These are phyloP conservation scores for Purpureocillium lavendulum DNA, from an alignment of 2,329 filamentous ascomycete genomes.

Conservation along the genomic window DNA sequence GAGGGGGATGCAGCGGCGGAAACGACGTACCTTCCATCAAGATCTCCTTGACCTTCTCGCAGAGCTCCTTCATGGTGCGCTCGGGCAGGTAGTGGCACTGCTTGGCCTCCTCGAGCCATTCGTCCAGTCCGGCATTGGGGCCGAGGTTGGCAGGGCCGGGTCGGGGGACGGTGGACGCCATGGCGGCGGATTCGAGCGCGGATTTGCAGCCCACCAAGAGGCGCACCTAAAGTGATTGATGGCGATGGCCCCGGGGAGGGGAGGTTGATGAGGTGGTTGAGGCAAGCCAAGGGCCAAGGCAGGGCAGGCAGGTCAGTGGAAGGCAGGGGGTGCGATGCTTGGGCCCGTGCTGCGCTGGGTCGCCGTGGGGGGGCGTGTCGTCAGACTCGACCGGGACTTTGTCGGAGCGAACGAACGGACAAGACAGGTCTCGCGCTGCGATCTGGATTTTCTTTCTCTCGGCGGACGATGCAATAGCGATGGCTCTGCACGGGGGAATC, in stretches of 20 bases:
- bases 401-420: too few relatives aligned
- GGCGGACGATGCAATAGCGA: too few relatives aligned
- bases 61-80: constrained; percentile 95
- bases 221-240: constrained; percentile 10
- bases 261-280: not conserved
- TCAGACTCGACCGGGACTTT: too few relatives aligned
- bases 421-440: too few relatives aligned
- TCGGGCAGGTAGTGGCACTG: constrained; percentile 96
- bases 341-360: not conserved
- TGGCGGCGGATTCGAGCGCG: constrained; percentile 12
- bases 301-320: too few relatives aligned
- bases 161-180: constrained; percentile 59
- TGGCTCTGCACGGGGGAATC: too few relatives aligned
- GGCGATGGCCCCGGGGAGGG: constrained; percentile 7
- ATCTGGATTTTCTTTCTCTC: too few relatives aligned
- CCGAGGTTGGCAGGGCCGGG: constrained; percentile 83
- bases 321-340: not conserved
- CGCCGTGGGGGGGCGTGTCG: too few relatives aligned
- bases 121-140: constrained; percentile 78
- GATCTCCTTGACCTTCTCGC: constrained; percentile 97
- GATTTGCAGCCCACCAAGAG: constrained; percentile 9
- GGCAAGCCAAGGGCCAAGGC: too few relatives aligned
- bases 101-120: constrained; percentile 95
- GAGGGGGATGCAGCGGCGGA: too few relatives aligned
- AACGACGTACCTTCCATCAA: constrained; percentile 76